Base-by-base conservation (phyloP, 768 basidiomycete species). In the Tylopilus vinaceipallidus region DNA sequence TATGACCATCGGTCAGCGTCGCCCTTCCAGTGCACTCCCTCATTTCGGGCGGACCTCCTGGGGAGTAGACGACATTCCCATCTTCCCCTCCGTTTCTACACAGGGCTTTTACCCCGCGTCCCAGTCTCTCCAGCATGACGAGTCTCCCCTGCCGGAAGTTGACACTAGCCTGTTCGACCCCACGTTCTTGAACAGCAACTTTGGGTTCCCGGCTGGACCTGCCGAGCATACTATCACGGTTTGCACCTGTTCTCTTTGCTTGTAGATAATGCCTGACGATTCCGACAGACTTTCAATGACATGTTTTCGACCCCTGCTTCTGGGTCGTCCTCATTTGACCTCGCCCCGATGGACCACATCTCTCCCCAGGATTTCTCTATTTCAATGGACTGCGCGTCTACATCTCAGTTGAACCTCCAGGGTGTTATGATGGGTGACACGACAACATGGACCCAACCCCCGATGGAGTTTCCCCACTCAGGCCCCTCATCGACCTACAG, bases 1-100 rank as follows among this genome's bases (percentile, higher is more conserved):
- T 9, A 60, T 65, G 51, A 52, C 71, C 50, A 62, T 77, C 16
- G 76, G 76, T 3, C 71, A 74, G 33, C 74, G 80, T 20, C 74
- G 80, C 4, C 72, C 79, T 0, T 81, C 79, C 0, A 78, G 77
- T 43, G 77, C 73, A 3, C 67, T 71, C 38, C 77, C 78, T 5
- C 57, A 68, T 13, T 56, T 64, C 6, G 62, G 64, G 3, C 55
- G 57, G 4, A 58, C 57, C n/a, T 65, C 57, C 0, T 64, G 59
- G 59, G 62, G 68, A 6, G 63, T 58, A 2, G 45, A 56, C 12
- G 47, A 64, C n/a, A 42, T 57, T 11, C 70, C 71, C 0, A 54
- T 69, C 38, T 58, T 66, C 8, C 10, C 49, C 43, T 9, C 49
- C 3, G 6, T 7, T 1, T 26, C 40, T 22, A 19, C 4, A 2